Evolutionary conservation across 2,329 filamentous ascomycete species (phyloP).

Genomic region (Calonectria leucothoes): DNA sequence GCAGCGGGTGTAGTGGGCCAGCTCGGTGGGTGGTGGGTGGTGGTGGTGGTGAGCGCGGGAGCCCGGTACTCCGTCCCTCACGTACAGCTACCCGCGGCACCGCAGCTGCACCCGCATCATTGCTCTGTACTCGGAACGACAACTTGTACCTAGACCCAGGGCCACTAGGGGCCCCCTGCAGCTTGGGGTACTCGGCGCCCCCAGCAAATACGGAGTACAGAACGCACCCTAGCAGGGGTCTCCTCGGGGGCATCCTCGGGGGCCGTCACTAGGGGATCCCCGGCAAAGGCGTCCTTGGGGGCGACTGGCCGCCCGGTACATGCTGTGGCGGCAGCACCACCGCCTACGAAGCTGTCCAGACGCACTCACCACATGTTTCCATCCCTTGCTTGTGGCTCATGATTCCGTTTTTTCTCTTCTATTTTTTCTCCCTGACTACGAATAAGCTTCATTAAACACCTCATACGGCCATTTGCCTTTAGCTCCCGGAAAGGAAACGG

Average conservation of each 20-base stretch:
- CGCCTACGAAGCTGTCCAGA: not conserved
- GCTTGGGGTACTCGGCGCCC: conserved; percentile 23
- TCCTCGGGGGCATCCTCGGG: conserved; percentile 14
- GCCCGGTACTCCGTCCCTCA: not conserved
- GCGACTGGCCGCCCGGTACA: conserved; percentile 22
- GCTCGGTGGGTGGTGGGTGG: conserved; percentile 2
- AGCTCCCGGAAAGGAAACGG: not conserved
- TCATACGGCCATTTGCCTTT: not conserved
- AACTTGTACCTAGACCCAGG: not conserved
- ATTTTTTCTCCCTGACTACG: not conserved
- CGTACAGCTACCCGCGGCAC: conserved; percentile 13
- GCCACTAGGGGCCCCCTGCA: conserved; percentile 12
- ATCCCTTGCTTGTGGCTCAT: not conserved
- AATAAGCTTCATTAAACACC: not conserved
- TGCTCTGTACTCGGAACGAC: conserved; percentile 2
- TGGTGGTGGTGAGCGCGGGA: conserved; percentile 21
- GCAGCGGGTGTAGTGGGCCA: conserved; percentile 4
- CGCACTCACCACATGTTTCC: not conserved
- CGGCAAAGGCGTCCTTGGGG: conserved; percentile 17
- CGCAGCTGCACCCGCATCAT: not conserved
- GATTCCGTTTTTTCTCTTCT: not conserved
- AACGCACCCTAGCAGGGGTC: conserved; percentile 8
- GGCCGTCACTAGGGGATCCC: conserved; percentile 20
- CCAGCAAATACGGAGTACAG: conserved; percentile 10
- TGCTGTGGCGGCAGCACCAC: conserved; percentile 15